Conservation (phyloP, 495 filamentous ascomycete genomes). For the Neurospora sp. region DNA sequence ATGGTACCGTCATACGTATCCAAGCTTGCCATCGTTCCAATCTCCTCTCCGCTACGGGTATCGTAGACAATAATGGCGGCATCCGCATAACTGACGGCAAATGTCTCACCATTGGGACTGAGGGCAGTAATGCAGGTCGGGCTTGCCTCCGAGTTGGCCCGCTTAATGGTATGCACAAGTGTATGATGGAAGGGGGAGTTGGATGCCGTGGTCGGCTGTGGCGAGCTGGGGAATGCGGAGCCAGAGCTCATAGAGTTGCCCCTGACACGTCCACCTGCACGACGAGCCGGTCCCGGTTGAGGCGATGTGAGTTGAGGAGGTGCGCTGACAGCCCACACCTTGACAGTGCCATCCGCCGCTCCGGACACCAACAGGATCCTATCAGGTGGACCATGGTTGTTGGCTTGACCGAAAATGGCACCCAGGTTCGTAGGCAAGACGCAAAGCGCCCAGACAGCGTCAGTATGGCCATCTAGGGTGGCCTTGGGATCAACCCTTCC, state of each 20-base stretch:
- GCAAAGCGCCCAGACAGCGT: conserved; percentile 92
- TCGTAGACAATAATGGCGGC: conserved; percentile 85
- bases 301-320: conserved; percentile 75
- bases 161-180: conserved; percentile 74
- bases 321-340: conserved; percentile 91
- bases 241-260: conserved; percentile 87
- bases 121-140: conserved; percentile 89
- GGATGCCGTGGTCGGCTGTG: conserved; percentile 73
- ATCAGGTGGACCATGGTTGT: conserved; percentile 63
- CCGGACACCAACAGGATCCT: conserved; percentile 85
- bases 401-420: conserved; percentile 61
- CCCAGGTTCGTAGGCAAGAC: conserved; percentile 80
- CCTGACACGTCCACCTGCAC: conserved; percentile 71
- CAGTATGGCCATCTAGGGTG: conserved; percentile 86
- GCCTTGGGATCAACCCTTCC: conserved; percentile 92
- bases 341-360: conserved; percentile 80
- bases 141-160: conserved; percentile 56
- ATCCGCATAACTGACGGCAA: conserved; percentile 88
- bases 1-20: conserved; percentile 88
- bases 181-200: conserved; percentile 47
- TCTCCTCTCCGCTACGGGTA: conserved; percentile 81
- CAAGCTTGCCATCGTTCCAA: conserved; percentile 79
- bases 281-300: conserved; percentile 46
- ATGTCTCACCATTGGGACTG: conserved; percentile 75
- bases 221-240: conserved; percentile 77